Conservation (phyloP, 2,329 filamentous ascomycete species). For the Neonectria neomacrospora region DNA sequence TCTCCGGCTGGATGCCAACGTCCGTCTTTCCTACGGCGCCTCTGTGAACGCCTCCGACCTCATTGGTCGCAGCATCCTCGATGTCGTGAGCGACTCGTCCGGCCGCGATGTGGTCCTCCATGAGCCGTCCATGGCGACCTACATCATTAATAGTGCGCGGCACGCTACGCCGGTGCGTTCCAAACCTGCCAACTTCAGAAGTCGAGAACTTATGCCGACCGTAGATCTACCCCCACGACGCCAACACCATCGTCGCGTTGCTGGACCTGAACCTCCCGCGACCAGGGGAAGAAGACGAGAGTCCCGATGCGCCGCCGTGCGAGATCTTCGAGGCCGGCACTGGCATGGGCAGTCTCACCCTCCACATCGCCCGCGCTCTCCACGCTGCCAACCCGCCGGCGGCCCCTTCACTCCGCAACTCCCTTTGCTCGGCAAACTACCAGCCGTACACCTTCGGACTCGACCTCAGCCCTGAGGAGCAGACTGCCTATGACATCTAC, state of each 20-base stretch:
- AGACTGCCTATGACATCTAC: slow-evolving; percentile 56
- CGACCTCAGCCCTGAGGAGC: slow-evolving; percentile 45
- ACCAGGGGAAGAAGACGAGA: slow-evolving; percentile 48
- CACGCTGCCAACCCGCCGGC: slow-evolving; percentile 74
- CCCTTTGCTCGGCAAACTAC: slow-evolving; percentile 42
- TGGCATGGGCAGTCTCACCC: slow-evolving; percentile 82
- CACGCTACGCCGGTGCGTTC: slow-evolving; percentile 72
- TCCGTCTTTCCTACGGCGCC: slow-evolving; percentile 58
- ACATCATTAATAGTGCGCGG: slow-evolving; percentile 73
- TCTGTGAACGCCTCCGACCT: slow-evolving; percentile 64
- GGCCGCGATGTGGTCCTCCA: slow-evolving; percentile 65
- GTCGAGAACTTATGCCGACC: not conserved
- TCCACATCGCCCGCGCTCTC: slow-evolving; percentile 79
- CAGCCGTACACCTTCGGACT: slow-evolving; percentile 36
- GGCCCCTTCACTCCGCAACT: slow-evolving; percentile 55
- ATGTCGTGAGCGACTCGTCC: slow-evolving; percentile 65
- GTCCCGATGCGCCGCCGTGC: slow-evolving; percentile 58
- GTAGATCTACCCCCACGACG: slow-evolving; percentile 75
- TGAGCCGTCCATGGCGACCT: slow-evolving; percentile 77
- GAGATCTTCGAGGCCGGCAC: slow-evolving; percentile 88
- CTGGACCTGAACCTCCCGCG: slow-evolving; percentile 76
- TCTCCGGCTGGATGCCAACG: slow-evolving; percentile 45
- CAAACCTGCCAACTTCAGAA: not conserved
- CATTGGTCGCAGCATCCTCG: slow-evolving; percentile 70
- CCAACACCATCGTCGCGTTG: slow-evolving; percentile 78